Evolutionary conservation across 257 asterid genomes (phyloP).

Genomic region (Ilex asprella): DNA sequence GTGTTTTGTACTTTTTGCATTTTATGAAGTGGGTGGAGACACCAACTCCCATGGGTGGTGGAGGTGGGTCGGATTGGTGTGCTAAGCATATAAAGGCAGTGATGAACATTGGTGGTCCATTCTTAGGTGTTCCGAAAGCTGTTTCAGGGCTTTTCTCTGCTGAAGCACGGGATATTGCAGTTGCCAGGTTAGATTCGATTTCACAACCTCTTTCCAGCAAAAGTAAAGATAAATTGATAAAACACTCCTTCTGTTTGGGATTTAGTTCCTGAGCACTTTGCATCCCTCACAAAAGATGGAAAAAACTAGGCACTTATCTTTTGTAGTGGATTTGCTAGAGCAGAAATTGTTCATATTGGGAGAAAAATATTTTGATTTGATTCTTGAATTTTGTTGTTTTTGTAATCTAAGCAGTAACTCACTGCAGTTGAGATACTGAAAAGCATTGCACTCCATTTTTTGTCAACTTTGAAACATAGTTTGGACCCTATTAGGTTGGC

Average conservation of each 20-base stretch:
- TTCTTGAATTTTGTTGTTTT: no score
- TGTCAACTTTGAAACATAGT: no score
- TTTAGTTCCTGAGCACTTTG: no score
- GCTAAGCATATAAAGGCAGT: slow-evolving; percentile 81
- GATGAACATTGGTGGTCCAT: slow-evolving; percentile 86
- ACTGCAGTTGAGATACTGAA: background rate
- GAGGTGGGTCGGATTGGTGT: slow-evolving; percentile 92
- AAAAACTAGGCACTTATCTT: no score
- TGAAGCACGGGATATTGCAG: slow-evolving; percentile 76
- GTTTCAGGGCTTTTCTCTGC: slow-evolving; percentile 76
- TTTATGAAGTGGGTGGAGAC: slow-evolving; percentile 97
- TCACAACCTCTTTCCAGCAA: background rate
- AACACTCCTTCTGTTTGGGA: no score
- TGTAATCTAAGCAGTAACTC: no score
- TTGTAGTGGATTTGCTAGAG: background rate
- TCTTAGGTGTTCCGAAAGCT: slow-evolving; percentile 79
- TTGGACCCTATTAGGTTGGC: no score
- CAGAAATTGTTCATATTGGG: background rate
- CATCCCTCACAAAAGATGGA: no score
- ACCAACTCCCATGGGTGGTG: slow-evolving; percentile 91
- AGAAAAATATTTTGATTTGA: no score
- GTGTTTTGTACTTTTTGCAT: slow-evolving; percentile 75
- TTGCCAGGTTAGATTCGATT: slow-evolving; percentile 43
- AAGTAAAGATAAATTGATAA: background rate
- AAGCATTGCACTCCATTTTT: no score